Base-by-base conservation (phyloP, 805 yeast species). In the Suhomyces tanzawaensis region DNA sequence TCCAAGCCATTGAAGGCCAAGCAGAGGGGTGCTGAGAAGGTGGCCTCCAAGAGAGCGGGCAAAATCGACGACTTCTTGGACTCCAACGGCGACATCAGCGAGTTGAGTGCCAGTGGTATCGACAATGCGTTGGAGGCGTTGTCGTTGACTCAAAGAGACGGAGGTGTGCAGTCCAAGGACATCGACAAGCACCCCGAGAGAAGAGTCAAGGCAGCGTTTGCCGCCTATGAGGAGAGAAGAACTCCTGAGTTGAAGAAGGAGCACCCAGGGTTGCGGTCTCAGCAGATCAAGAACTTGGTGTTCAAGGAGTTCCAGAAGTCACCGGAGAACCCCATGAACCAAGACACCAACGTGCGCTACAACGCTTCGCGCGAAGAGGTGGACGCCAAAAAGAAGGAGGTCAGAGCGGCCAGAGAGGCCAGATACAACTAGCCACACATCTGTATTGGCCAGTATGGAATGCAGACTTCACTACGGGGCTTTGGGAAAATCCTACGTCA, bases 111-210 rank as follows among this genome's bases (percentile, higher is more conserved):
- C 4, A 69, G 79, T 40, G 90, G 90, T 55, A 71, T 86, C 31
- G 95, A 86, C 46, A 77, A 76, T 52, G 93, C 91, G 2, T 66
- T 86, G 45, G 87, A 85, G 37, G 95, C 95, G 3, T 70, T 86
- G 53, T 72, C 85, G 4, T 69, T 86, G 59, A 74, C 89, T 9
- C 65, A 69, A 17, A 75, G 68, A 32, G 76, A 70, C 37, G 77
- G 72, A 19, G 83, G 78, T 36, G 81, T 82, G 22, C 61, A 66
- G 29, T 64, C 64, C 44, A 80, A 80, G 53, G 86, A 79, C 36
- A 69, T 86, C 36, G 95, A 86, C 43, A 79, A 88, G 60, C 95
- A 86, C 51, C 95, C 95, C 7, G 95, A 86, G 67, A 77, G 95
- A 63, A 76, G 95, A 55, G 84, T 82, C 62, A 86, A 85, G 66